A percentile compares a stretch with the other conserved stretches of the same genome.
phyloP scores from a whole-genome alignment of 192 early-diverging fungal species.

The Backusella sp. region DNA sequence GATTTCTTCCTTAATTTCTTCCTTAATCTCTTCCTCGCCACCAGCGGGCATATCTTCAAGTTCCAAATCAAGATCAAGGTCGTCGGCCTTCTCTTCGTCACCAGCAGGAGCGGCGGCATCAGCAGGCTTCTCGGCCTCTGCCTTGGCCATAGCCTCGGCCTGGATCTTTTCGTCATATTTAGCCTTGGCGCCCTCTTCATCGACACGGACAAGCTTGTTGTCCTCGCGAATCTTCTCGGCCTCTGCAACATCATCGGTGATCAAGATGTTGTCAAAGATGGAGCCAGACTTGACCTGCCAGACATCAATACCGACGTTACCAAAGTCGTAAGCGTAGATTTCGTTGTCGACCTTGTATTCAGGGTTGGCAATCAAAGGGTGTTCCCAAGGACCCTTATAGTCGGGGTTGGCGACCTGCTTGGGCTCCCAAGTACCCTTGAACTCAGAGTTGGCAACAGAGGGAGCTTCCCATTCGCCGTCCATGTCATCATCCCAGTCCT shows the following conservation, averaged over 20 bases:
- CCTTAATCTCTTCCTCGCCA: slow-evolving; percentile 7
- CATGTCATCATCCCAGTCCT: slow-evolving; percentile 93
- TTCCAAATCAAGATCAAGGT: slow-evolving; percentile 13
- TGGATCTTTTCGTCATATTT: slow-evolving; percentile 42
- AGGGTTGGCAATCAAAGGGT: slow-evolving; percentile 89
- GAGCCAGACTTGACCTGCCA: slow-evolving; percentile 95
- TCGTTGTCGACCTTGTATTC: slow-evolving; percentile 85
- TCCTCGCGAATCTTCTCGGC: slow-evolving; percentile 76
- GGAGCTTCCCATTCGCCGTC: slow-evolving; percentile 97
- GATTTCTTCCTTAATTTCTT: neutral
- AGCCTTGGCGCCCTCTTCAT: slow-evolving; percentile 69
- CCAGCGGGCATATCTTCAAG: neutral
- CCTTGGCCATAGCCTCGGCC: slow-evolving; percentile 26
- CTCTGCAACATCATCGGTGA: slow-evolving; percentile 78
- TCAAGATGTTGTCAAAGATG: slow-evolving; percentile 92
- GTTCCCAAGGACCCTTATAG: slow-evolving; percentile 93
- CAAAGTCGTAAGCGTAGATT: slow-evolving; percentile 83
- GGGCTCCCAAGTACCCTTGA: slow-evolving; percentile 80
- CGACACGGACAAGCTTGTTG: slow-evolving; percentile 61
- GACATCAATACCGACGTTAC: slow-evolving; percentile 88
- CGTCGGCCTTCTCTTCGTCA: neutral
- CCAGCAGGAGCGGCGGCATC: slow-evolving; percentile 12
- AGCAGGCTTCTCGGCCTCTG: slow-evolving; percentile 14
- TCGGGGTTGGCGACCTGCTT: slow-evolving; percentile 86
- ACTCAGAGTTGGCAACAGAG: slow-evolving; percentile 83